Conservation (phyloP, 768 basidiomycete species). For the Gloeopeniophorella convolvens region DNA sequence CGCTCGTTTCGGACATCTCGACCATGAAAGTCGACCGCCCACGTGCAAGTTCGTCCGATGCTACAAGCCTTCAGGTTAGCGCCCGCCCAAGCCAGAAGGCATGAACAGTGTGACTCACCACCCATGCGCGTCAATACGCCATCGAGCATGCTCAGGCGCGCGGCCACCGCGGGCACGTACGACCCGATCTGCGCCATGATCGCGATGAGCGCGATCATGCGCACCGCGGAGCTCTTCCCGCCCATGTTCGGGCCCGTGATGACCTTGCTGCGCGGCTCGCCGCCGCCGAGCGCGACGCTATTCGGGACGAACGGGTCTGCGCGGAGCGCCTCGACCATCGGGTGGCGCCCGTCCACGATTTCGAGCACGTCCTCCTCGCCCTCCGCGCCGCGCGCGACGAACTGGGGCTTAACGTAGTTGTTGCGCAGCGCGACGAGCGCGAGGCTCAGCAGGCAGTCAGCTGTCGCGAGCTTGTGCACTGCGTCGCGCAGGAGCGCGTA, state of each 20-base stretch:
- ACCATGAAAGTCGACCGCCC: slow-evolving; percentile 97
- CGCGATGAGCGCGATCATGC: slow-evolving; percentile 70
- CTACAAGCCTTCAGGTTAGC: slow-evolving; percentile 31
- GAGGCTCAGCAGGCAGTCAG: slow-evolving; percentile 84
- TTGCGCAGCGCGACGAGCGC: slow-evolving; percentile 70
- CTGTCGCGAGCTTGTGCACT: slow-evolving; percentile 73
- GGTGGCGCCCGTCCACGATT: slow-evolving; percentile 83
- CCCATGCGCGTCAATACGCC: slow-evolving; percentile 88
- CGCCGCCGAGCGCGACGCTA: slow-evolving; percentile 56
- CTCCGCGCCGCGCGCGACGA: too few relatives aligned
- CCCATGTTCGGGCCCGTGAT: slow-evolving; percentile 89
- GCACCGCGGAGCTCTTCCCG: slow-evolving; percentile 79
- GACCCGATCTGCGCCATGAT: slow-evolving; percentile 89
- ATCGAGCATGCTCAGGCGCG: slow-evolving; percentile 75
- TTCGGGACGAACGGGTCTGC: slow-evolving; percentile 86
- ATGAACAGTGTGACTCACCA: slow-evolving; percentile 36
- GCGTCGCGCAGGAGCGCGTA: slow-evolving; percentile 69
- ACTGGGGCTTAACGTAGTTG: slow-evolving; percentile 73
- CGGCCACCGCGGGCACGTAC: slow-evolving; percentile 78
- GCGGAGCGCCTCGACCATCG: slow-evolving; percentile 79
- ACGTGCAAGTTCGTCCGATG: slow-evolving; percentile 79
- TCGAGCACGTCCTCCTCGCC: slow-evolving; percentile 59
- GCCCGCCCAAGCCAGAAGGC: not conserved
- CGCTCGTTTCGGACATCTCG: slow-evolving; percentile 89
- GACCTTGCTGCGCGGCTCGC: slow-evolving; percentile 48